Evolutionary conservation across 1,284 basidiomycete species (phyloP).

Genomic region (Ceratobasidium sp.): DNA sequence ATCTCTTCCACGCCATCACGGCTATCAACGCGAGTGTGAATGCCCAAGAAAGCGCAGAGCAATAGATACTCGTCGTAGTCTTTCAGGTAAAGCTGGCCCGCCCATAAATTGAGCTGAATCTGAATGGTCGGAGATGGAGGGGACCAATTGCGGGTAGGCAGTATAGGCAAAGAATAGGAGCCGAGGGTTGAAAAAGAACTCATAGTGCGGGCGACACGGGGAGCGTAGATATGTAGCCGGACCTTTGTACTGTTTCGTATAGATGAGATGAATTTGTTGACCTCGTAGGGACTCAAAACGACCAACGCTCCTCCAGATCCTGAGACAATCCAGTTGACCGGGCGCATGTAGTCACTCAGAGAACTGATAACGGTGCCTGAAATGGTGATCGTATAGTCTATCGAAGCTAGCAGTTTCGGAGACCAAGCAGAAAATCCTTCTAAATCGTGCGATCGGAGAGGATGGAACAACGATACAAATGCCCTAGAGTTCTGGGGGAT

Average conservation of each 20-base stretch:
- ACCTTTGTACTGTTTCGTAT: conserved; percentile 58
- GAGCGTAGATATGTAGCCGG: conserved; percentile 62
- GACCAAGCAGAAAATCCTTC: not conserved
- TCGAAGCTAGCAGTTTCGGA: not conserved
- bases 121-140: not conserved
- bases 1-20: not conserved
- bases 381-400: conserved; percentile 56
- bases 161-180: conserved; percentile 6
- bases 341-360: conserved; percentile 35
- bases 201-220: conserved; percentile 58
- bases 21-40: conserved; percentile 50
- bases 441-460: not conserved
- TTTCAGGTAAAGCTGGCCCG: conserved; percentile 62
- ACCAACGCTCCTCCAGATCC: conserved; percentile 49
- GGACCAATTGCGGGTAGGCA: not conserved
- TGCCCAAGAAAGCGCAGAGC: conserved; percentile 59
- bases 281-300: conserved; percentile 64
- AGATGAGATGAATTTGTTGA: conserved; percentile 58
- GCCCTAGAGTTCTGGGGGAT: not conserved
- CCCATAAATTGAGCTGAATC: conserved; percentile 60
- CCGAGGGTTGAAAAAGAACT: conserved; percentile 54
- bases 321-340: conserved; percentile 60
- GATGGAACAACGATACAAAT: not conserved
- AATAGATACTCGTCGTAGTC: conserved; percentile 56
- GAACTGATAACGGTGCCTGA: not conserved